A percentile compares a stretch with the other conserved stretches of the same genome.
phyloP scores from a whole-genome alignment of 768 basidiomycete genomes.

The Neoboletus brunneissimus region DNA sequence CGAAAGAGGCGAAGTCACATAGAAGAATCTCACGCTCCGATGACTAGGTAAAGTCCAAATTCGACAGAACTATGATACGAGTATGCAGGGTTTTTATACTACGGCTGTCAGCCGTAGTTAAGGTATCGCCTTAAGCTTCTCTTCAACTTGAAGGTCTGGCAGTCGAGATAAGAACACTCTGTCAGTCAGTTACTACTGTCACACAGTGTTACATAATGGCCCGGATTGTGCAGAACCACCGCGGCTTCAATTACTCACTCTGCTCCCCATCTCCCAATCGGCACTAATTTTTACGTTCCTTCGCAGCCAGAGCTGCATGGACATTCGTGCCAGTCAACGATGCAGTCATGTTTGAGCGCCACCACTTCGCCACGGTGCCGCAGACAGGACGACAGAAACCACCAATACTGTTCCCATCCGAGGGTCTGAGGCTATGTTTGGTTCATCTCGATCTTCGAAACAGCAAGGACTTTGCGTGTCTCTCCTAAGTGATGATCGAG shows the following conservation, averaged over 20 bases:
- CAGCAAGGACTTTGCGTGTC: conserved; percentile 18
- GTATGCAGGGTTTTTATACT: too few relatives aligned
- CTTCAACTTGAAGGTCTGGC: too few relatives aligned
- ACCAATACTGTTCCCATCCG: background rate
- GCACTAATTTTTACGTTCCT: background rate
- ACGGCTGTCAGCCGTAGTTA: too few relatives aligned
- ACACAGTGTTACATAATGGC: background rate
- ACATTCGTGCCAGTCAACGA: background rate
- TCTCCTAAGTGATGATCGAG: conserved; percentile 8
- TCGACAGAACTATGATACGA: too few relatives aligned
- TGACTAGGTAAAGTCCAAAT: too few relatives aligned
- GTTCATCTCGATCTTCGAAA: conserved; percentile 16
- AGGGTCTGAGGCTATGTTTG: conserved; percentile 16
- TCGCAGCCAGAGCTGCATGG: background rate
- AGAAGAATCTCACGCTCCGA: too few relatives aligned
- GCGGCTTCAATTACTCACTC: background rate
- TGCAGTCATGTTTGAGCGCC: background rate
- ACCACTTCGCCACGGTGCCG: conserved; percentile 4
- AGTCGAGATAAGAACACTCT: too few relatives aligned
- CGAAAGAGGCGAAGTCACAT: too few relatives aligned
- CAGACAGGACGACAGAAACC: background rate
- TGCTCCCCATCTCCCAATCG: background rate
- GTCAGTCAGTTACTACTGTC: too few relatives aligned
- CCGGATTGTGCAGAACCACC: background rate
- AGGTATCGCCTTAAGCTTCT: too few relatives aligned